Evolutionary conservation across 148 eudicot genomes (phyloP).

Genomic region (Spergularia marina): DNA sequence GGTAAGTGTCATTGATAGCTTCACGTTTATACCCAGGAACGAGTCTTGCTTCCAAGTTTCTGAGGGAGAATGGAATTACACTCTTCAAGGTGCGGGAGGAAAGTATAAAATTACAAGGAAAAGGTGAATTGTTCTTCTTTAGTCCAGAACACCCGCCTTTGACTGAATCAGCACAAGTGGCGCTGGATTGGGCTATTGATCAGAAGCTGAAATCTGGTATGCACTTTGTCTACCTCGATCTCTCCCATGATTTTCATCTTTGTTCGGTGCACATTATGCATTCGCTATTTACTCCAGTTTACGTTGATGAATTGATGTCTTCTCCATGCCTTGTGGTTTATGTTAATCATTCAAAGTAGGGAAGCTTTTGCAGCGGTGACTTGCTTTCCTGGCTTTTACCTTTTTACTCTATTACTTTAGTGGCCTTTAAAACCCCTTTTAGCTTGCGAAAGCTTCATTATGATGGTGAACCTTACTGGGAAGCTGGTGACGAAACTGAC

Average conservation of each 20-base stretch:
- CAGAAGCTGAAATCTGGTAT: constrained; percentile 66
- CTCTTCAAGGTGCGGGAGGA: constrained; percentile 68
- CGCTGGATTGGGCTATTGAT: constrained; percentile 68
- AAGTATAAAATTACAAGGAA: constrained; percentile 53
- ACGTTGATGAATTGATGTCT: not conserved
- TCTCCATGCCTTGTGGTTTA: not conserved
- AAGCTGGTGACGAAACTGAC: too few relatives aligned
- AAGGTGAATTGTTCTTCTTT: constrained; percentile 43
- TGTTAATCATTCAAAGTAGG: too few relatives aligned
- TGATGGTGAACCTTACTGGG: too few relatives aligned
- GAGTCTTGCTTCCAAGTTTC: constrained; percentile 54
- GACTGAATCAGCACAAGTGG: constrained; percentile 68
- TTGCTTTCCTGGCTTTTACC: too few relatives aligned
- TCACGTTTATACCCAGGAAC: constrained; percentile 49
- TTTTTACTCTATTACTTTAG: too few relatives aligned
- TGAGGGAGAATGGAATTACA: constrained; percentile 70
- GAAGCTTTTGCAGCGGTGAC: too few relatives aligned
- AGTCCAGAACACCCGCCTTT: constrained; percentile 66
- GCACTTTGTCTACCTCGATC: constrained; percentile 3
- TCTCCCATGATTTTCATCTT: not conserved
- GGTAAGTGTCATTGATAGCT: not conserved
- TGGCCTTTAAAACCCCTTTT: too few relatives aligned
- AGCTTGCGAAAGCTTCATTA: too few relatives aligned
- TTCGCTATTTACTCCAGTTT: not conserved
- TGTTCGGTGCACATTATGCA: not conserved